These are phyloP conservation scores for Grosmannia clavigera DNA, from an alignment of 2,329 filamentous ascomycete genomes.

Conservation along the genomic window DNA sequence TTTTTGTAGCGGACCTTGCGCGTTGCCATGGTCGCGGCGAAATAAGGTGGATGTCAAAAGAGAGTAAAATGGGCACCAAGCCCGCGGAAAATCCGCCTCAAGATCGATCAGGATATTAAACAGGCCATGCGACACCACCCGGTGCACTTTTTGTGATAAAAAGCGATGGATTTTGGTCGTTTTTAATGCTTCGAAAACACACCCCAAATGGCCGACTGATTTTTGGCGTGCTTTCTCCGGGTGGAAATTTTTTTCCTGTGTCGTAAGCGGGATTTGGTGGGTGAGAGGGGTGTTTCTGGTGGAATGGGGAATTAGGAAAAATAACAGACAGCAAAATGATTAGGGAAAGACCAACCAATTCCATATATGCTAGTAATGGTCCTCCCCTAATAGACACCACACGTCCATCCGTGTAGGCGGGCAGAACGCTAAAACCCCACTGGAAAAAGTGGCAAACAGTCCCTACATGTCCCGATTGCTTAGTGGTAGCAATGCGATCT, in stretches of 20 bases:
- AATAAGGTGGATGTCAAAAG: slow-evolving; percentile 18
- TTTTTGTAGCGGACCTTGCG: slow-evolving; percentile 76
- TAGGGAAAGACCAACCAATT: neutral
- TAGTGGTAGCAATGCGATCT: neutral
- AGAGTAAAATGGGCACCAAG: slow-evolving; percentile 17
- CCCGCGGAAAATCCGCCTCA: slow-evolving; percentile 47
- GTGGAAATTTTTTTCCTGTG: slow-evolving; percentile 1
- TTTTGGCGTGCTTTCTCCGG: slow-evolving; percentile 1
- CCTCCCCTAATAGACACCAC: neutral
- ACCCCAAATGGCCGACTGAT: neutral
- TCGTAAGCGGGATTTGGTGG: slow-evolving; percentile 4
- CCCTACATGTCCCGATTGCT: neutral
- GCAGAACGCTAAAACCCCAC: neutral
- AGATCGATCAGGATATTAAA: slow-evolving; percentile 53
- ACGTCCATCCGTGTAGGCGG: neutral
- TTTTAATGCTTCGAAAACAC: slow-evolving; percentile 34
- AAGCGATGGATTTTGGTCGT: slow-evolving; percentile 33
- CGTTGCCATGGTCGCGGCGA: slow-evolving; percentile 40
- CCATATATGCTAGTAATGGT: neutral
- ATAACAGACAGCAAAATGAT: neutral
- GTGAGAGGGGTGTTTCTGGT: slow-evolving; percentile 1
- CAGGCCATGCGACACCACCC: slow-evolving; percentile 38
- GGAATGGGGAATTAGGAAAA: neutral
- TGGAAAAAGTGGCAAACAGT: neutral
- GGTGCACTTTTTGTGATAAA: slow-evolving; percentile 43